Base-by-base conservation (phyloP, 495 filamentous ascomycete genomes). In the Daldinia vernicosa region DNA sequence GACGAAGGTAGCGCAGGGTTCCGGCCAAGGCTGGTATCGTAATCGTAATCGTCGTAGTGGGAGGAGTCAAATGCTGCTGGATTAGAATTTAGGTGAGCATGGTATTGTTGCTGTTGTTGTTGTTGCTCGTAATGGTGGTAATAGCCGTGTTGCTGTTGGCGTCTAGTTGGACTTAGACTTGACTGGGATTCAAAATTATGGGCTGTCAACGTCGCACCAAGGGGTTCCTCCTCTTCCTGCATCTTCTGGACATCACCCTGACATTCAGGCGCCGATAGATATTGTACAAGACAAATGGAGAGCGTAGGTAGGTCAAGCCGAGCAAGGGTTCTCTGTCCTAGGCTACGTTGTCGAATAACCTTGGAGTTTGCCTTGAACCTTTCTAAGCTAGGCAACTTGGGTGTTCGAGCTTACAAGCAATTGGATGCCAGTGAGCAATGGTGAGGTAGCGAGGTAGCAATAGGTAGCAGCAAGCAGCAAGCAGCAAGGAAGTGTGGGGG, bases 191-290 rank as follows among this genome's bases (percentile, higher is more conserved):
- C 72, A 64, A 75, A 66, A 67, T 75, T 73, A 74, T 70, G 75
- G 72, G 75, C 33, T 74, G 66, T 67, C 74, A 74, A 58, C 63
- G 75, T 77, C 71, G 74, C 71, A 77, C 75, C 75, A 77, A 77
- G 74, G 71, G 65, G 74, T 70, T 76, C 75, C 68, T 77, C 74
- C 70, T 76, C 75, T 76, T 77, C 69, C 64, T 69, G 75, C 70
- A 73, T 73, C 60, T 73, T 73, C 51, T 71, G 60, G 64, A 72
- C 73, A 75, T 75, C 73, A 75, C 73, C 70, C 69, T 69, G 58
- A 67, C 66, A 63, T 69, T 75, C 69, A 65, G 70, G 70, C 70
- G 66, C 45, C 62, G 70, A 73, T 59, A 62, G n/a, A 52, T 67
- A 71, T 57, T 17, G 45, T 64, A 72, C 60, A 60, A 66, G 60